phyloP scores from a whole-genome alignment of 2,329 filamentous ascomycete genomes.

The Amauroascus niger region DNA sequence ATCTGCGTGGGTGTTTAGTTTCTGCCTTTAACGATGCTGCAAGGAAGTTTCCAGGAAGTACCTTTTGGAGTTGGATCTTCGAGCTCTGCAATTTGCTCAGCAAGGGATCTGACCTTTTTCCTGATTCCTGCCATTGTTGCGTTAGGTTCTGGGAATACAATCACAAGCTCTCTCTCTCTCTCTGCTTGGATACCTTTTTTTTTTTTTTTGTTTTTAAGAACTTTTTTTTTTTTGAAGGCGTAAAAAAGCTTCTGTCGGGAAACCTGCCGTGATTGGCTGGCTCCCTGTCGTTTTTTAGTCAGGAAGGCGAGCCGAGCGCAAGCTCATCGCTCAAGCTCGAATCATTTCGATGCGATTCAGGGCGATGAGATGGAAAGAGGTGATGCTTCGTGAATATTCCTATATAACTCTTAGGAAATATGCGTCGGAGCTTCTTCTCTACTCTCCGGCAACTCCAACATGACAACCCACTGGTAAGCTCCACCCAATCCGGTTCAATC shows the following conservation, averaged over 20 bases:
- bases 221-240: background rate
- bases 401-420: slow-evolving; percentile 14
- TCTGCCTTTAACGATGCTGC: background rate
- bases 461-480: slow-evolving; percentile 73
- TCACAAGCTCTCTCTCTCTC: no score
- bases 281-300: background rate
- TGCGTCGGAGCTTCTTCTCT: slow-evolving; percentile 47
- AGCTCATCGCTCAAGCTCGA: background rate
- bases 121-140: slow-evolving; percentile 39
- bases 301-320: slow-evolving; percentile 3
- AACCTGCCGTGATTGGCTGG: background rate
- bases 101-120: slow-evolving; percentile 42
- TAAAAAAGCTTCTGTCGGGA: background rate
- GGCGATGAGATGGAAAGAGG: background rate
- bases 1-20: slow-evolving; percentile 44
- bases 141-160: background rate
- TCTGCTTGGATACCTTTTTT: background rate
- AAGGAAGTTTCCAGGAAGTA: slow-evolving; percentile 29
- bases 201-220: background rate
- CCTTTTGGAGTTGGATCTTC: slow-evolving; percentile 55
- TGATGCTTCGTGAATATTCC: background rate
- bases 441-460: slow-evolving; percentile 50
- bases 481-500: no score
- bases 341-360: background rate
- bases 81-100: slow-evolving; percentile 52